phyloP scores from a whole-genome alignment of 345 rosid species.

The Ricinus communis region DNA sequence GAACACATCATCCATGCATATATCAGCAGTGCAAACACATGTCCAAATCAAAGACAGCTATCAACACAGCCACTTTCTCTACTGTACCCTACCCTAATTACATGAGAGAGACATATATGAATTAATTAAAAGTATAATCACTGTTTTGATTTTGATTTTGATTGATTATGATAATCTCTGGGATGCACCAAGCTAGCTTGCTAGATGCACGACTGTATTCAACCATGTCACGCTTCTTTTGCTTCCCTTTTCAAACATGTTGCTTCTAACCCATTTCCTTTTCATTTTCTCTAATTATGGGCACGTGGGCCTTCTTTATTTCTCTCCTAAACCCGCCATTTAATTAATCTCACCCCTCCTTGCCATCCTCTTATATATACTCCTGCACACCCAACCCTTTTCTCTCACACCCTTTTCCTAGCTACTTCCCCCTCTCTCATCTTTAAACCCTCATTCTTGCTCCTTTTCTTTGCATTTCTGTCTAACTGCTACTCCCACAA shows the following conservation, averaged over 20 bases:
- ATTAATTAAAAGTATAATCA: too few species aligned
- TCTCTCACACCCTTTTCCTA: background rate
- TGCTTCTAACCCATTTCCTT: constrained; percentile 3
- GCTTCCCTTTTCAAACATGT: constrained; percentile 3
- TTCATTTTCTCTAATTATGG: too few species aligned
- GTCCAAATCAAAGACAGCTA: constrained; percentile 34
- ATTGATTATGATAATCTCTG: background rate
- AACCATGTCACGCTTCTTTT: constrained; percentile 15
- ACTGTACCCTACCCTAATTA: background rate
- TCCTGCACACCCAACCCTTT: background rate
- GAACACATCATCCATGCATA: too few species aligned
- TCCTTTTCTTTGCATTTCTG: background rate
- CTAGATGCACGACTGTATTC: constrained; percentile 10
- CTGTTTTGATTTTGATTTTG: too few species aligned
- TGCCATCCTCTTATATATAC: constrained; percentile 16
- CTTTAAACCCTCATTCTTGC: background rate
- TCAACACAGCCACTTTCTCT: too few species aligned
- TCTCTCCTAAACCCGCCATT: too few species aligned
- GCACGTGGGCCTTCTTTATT: too few species aligned
- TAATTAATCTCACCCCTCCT: constrained; percentile 27
- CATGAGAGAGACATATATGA: constrained; percentile 8
- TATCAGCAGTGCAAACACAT: too few species aligned
- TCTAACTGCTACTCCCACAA: background rate
- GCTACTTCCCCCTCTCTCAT: background rate
- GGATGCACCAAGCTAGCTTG: background rate